phyloP scores from a whole-genome alignment of 306 rosid genomes.

The Vigna hirtella region DNA sequence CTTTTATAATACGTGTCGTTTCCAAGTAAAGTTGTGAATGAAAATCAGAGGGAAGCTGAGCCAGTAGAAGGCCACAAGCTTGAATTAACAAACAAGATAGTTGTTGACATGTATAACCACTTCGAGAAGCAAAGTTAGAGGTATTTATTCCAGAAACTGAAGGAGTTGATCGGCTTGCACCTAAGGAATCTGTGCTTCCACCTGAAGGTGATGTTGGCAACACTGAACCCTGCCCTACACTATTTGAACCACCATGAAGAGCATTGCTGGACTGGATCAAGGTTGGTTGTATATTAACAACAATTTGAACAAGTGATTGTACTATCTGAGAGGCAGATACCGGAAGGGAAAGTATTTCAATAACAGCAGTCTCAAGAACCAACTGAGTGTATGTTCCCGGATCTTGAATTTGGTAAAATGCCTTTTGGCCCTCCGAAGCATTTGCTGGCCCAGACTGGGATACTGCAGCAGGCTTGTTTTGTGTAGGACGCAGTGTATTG shows the following conservation, averaged over 20 bases:
- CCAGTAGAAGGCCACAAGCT: slow-evolving; percentile 95
- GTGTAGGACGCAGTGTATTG: slow-evolving; percentile 65
- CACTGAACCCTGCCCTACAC: slow-evolving; percentile 84
- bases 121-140: slow-evolving; percentile 86
- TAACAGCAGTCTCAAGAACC: slow-evolving; percentile 94
- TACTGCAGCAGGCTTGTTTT: slow-evolving; percentile 70
- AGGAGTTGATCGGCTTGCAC: slow-evolving; percentile 88
- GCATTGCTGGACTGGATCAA: slow-evolving; percentile 86
- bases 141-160: slow-evolving; percentile 85
- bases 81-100: slow-evolving; percentile 93
- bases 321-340: slow-evolving; percentile 88
- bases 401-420: slow-evolving; percentile 98
- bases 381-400: slow-evolving; percentile 97
- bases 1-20: slow-evolving; percentile 89
- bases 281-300: slow-evolving; percentile 92
- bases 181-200: slow-evolving; percentile 95
- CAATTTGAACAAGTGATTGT: slow-evolving; percentile 87
- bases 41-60: slow-evolving; percentile 97
- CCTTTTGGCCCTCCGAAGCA: slow-evolving; percentile 82
- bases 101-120: slow-evolving; percentile 97
- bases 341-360: slow-evolving; percentile 95
- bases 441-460: slow-evolving; percentile 77
- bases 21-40: slow-evolving; percentile 86
- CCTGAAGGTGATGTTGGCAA: slow-evolving; percentile 98
- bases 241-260: slow-evolving; percentile 76